Percentiles rank a stretch among this genome's conserved stretches.
phyloP scores from a whole-genome alignment of 2,329 filamentous ascomycete genomes.

The Aureobasidium sp. region DNA sequence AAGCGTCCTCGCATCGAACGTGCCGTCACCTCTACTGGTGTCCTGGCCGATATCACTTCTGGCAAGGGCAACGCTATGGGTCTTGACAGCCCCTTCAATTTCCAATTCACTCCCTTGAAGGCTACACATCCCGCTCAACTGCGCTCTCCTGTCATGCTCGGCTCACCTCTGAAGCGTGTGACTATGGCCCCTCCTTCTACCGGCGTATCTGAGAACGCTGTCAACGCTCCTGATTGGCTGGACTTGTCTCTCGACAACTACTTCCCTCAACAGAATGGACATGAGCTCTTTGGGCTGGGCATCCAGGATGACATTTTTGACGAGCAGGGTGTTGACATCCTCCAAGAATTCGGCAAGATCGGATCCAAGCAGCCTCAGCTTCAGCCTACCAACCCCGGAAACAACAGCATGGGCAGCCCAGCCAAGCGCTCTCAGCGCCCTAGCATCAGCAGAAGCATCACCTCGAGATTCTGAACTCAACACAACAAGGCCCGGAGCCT shows the following conservation, averaged over 20 bases:
- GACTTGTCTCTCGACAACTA: conserved; percentile 23
- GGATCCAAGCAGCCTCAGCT: conserved; percentile 34
- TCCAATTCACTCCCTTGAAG: conserved; percentile 27
- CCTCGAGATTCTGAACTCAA: conserved; percentile 16
- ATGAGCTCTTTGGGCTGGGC: conserved; percentile 50
- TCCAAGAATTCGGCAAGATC: conserved; percentile 71
- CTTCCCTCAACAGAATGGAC: conserved; percentile 31
- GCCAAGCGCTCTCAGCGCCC: conserved; percentile 18
- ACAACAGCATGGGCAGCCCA: conserved; percentile 16
- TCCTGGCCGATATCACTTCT: conserved; percentile 55
- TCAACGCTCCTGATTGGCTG: conserved; percentile 18
- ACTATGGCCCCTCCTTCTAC: conserved; percentile 15
- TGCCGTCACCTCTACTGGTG: conserved; percentile 54
- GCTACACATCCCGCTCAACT: conserved; percentile 19
- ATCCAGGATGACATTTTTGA: conserved; percentile 54
- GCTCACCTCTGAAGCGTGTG: conserved; percentile 29
- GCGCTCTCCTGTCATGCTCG: conserved; percentile 24
- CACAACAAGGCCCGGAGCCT: not conserved
- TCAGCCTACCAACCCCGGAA: conserved; percentile 2
- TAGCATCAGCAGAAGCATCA: conserved; percentile 18
- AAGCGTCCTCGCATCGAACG: conserved; percentile 58
- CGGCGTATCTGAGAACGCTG: conserved; percentile 1
- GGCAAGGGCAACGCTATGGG: conserved; percentile 25
- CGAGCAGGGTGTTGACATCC: conserved; percentile 59
- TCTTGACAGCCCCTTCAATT: conserved; percentile 24